Evolutionary conservation across 2,329 filamentous ascomycete species (phyloP).

Genomic region (Alternaria hordeiaustralica): DNA sequence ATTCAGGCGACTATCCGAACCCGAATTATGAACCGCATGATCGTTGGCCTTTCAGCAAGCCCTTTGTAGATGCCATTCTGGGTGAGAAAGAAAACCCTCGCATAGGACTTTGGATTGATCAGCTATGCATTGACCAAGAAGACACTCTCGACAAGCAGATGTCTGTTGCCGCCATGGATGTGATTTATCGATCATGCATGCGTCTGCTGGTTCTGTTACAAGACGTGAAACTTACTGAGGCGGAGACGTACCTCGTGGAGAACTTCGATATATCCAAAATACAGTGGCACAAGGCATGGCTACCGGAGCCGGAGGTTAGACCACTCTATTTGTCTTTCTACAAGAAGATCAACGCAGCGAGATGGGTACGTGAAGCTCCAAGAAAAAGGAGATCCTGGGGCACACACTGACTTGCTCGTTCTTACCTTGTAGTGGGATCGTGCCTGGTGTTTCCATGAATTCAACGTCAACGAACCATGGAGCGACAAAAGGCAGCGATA

Average conservation of each 20-base stretch:
- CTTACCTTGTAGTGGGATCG: conserved; percentile 8
- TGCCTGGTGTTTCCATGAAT: conserved; percentile 27
- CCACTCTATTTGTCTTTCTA: conserved; percentile 6
- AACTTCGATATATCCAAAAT: neutral
- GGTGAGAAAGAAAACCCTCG: conserved; percentile 17
- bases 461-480: conserved; percentile 22
- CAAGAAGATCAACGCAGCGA: conserved; percentile 10
- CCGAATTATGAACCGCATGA: conserved; percentile 11
- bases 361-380: conserved; percentile 4
- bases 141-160: conserved; percentile 14
- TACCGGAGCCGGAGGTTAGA: neutral
- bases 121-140: conserved; percentile 22
- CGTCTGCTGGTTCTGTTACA: conserved; percentile 19
- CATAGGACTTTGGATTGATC: conserved; percentile 27
- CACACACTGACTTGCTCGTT: neutral
- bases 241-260: conserved; percentile 5
- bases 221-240: conserved; percentile 16
- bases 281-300: neutral
- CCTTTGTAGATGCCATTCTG: conserved; percentile 24
- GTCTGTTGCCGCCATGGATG: conserved; percentile 24
- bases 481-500: conserved; percentile 10
- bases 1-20: conserved; percentile 11
- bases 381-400: neutral
- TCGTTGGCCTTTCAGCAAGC: conserved; percentile 23
- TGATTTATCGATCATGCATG: conserved; percentile 24